These are phyloP conservation scores for Daldinia caldariorum DNA, from an alignment of 495 filamentous ascomycete species.

Conservation along the genomic window DNA sequence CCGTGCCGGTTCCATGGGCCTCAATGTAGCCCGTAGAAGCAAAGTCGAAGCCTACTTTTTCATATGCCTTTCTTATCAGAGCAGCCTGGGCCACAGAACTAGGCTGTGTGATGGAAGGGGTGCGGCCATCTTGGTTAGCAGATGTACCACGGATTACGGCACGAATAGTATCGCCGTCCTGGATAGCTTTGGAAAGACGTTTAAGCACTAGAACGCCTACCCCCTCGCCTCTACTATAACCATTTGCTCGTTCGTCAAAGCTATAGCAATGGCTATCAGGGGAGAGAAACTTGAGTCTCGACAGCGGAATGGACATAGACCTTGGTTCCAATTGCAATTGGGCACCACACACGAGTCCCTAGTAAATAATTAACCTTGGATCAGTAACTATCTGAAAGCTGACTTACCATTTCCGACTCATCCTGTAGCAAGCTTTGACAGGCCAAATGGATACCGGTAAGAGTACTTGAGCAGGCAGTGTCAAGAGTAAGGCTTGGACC, in stretches of 20 bases:
- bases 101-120: constrained; percentile 56
- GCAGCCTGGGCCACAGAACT: constrained; percentile 60
- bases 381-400: not conserved
- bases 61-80: constrained; percentile 60
- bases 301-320: constrained; percentile 13
- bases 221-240: constrained; percentile 68
- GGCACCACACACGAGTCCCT: constrained; percentile 56
- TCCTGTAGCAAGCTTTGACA: constrained; percentile 71
- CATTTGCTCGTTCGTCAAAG: constrained; percentile 65
- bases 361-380: not conserved
- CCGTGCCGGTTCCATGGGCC: constrained; percentile 64
- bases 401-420: constrained; percentile 49
- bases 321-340: constrained; percentile 58
- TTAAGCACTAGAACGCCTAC: constrained; percentile 64
- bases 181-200: constrained; percentile 54
- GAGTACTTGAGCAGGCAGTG: constrained; percentile 73
- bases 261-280: constrained; percentile 55
- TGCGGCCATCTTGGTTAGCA: constrained; percentile 62
- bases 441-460: constrained; percentile 63
- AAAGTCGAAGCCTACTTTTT: constrained; percentile 54
- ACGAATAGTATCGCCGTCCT: constrained; percentile 59
- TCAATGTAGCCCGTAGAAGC: constrained; percentile 57
- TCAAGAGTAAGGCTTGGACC: constrained; percentile 59
- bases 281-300: constrained; percentile 42
- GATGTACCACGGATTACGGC: constrained; percentile 63